Evolutionary conservation across 257 asterid genomes (phyloP), one percentile per base, ranked within the genome.

Genomic region (Nicotiana tabacum): DNA sequence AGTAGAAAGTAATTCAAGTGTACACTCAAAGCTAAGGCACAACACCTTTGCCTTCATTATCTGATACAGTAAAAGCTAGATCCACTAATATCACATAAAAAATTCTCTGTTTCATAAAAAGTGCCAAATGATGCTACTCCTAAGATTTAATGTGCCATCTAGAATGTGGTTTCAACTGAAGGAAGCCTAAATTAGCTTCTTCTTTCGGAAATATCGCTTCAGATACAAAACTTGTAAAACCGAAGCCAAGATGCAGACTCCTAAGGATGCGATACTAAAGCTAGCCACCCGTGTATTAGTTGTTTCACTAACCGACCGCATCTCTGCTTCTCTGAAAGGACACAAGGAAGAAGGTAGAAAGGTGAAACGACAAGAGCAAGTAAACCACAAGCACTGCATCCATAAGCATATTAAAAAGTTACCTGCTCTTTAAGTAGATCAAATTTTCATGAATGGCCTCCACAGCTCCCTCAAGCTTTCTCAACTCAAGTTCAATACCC

Each of bases 401-500:
- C 56, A 67, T 81, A 80, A 16, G 33, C 24, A 33, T 0, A 21
- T 18, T 33, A 48, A 72, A 53, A 33, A 9, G 9, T 66, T 86
- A 93, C 98, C 97, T 95, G 90, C 83, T 72, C 91, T 85, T 93
- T 16, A 95, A 94, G 88, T 92, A 92, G 17, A 91, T 69, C 78
- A 95, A 87, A 81, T 93, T 95, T 88, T 91, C 98, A 86, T 87
- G 98, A 84, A 95, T 93, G 80, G 97, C 89, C 81, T 93, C 97
- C 62, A 93, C 95, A 37, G 95, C 98, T 82, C 94, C 98, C 88
- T 95, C 98, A 80, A 95, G 98, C 88, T 95, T 93, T 87, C 92
- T 90, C 37, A 93, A 89, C 89, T 95, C 98, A 83, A 95, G 98
- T 87, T 92, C 98, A 61, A 95, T 83, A 77, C 98, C 98, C 98